phyloP scores from a whole-genome alignment of 805 yeast species.

The Clavispora phyllophila region DNA sequence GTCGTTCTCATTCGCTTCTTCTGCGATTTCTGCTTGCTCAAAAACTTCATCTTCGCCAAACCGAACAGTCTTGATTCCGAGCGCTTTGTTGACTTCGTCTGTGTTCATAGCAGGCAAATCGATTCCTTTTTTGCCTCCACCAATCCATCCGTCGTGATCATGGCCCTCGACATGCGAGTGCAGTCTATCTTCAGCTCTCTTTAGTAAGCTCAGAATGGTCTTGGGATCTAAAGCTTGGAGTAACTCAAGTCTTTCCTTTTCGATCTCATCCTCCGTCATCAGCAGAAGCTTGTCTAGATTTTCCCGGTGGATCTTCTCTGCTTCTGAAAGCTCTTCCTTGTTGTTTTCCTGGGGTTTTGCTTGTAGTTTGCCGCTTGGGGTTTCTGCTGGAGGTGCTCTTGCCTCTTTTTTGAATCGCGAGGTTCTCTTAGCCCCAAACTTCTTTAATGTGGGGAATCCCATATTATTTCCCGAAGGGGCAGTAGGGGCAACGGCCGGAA shows the following conservation, averaged over 20 bases:
- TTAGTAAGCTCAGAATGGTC: slow-evolving; percentile 53
- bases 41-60: slow-evolving; percentile 10
- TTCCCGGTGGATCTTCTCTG: slow-evolving; percentile 72
- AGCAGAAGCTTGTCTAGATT: slow-evolving; percentile 56
- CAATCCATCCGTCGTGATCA: slow-evolving; percentile 33
- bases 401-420: slow-evolving; percentile 29
- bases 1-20: slow-evolving; percentile 1
- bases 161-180: slow-evolving; percentile 37
- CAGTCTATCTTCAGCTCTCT: slow-evolving; percentile 49
- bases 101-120: slow-evolving; percentile 30
- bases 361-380: not conserved
- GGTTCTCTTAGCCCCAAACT: slow-evolving; percentile 27
- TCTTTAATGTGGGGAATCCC: slow-evolving; percentile 35
- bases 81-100: slow-evolving; percentile 33
- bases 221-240: slow-evolving; percentile 64
- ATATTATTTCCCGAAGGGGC: slow-evolving; percentile 13
- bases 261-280: slow-evolving; percentile 65
- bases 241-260: slow-evolving; percentile 61
- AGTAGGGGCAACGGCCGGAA: slow-evolving; percentile 29
- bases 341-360: not conserved
- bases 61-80: slow-evolving; percentile 24
- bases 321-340: slow-evolving; percentile 43
- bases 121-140: slow-evolving; percentile 35
- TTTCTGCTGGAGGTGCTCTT: not conserved
- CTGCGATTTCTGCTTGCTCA: slow-evolving; percentile 9